Evolutionary conservation across 768 basidiomycete species (phyloP).

Genomic region (Hypholoma sublateritium): DNA sequence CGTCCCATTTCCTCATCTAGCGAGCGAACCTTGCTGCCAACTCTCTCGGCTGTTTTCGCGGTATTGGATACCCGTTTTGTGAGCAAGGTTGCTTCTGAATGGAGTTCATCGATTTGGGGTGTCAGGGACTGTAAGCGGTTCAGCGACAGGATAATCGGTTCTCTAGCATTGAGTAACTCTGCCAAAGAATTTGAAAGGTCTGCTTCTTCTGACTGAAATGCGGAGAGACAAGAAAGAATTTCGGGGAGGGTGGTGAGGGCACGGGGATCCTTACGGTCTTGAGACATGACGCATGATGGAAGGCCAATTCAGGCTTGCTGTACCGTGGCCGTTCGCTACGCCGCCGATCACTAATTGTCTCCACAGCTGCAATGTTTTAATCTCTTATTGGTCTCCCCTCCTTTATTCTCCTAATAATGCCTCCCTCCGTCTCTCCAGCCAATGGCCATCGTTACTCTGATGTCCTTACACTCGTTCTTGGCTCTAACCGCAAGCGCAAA

Average conservation of each 20-base stretch:
- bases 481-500: conserved; percentile 21
- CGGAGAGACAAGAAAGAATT: conserved; percentile 72
- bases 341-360: background rate
- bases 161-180: conserved; percentile 64
- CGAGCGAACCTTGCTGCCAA: conserved; percentile 86
- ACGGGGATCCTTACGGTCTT: conserved; percentile 33
- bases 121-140: conserved; percentile 57
- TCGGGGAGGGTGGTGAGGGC: conserved; percentile 63
- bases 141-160: conserved; percentile 65
- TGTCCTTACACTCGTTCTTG: conserved; percentile 1
- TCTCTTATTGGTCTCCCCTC: background rate
- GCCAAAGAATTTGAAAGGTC: conserved; percentile 74
- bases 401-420: background rate
- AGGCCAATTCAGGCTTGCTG: background rate
- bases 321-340: background rate
- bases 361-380: background rate
- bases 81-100: conserved; percentile 54
- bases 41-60: conserved; percentile 78
- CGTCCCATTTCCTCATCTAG: conserved; percentile 94
- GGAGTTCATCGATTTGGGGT: conserved; percentile 63
- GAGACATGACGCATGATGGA: conserved; percentile 1
- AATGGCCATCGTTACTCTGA: background rate
- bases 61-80: conserved; percentile 64
- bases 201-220: conserved; percentile 75
- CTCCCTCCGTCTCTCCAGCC: background rate